Conservation (phyloP, 2,329 filamentous ascomycete genomes). For the Ophiostoma himal-ulmi region DNA sequence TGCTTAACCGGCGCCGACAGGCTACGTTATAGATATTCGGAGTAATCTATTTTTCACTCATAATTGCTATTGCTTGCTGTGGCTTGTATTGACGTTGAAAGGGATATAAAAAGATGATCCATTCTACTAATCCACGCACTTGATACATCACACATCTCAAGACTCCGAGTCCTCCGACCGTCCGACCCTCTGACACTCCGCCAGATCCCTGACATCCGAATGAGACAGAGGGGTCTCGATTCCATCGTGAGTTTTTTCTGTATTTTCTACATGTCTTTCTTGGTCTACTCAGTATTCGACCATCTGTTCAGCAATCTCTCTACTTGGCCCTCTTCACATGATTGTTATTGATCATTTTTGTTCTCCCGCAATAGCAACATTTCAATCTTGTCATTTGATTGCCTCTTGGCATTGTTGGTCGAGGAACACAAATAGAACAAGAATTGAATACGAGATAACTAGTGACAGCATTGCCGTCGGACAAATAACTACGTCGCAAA, state of each 20-base stretch:
- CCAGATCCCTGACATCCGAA: constrained; percentile 1
- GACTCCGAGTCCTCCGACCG: neutral
- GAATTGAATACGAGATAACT: neutral
- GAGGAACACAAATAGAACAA: neutral
- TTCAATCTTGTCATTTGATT: neutral
- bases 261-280: neutral
- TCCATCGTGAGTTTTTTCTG: neutral
- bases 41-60: neutral
- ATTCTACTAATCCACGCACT: neutral
- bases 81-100: too few relatives aligned
- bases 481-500: too few relatives aligned
- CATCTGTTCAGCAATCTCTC: too few relatives aligned
- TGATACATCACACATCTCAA: neutral
- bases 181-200: neutral
- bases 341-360: neutral
- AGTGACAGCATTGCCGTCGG: neutral
- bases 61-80: neutral
- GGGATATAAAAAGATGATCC: too few relatives aligned
- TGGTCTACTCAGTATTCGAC: too few relatives aligned
- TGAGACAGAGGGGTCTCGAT: constrained; percentile 10
- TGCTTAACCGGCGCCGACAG: neutral
- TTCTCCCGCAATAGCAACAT: neutral
- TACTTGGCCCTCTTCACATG: too few relatives aligned
- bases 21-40: neutral
- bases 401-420: neutral